A percentile compares a stretch with the other conserved stretches of the same genome.
These are phyloP conservation scores for Aegilops sharonensis DNA, from an alignment of 176 grass and related monocot species.

Conservation along the genomic window DNA sequence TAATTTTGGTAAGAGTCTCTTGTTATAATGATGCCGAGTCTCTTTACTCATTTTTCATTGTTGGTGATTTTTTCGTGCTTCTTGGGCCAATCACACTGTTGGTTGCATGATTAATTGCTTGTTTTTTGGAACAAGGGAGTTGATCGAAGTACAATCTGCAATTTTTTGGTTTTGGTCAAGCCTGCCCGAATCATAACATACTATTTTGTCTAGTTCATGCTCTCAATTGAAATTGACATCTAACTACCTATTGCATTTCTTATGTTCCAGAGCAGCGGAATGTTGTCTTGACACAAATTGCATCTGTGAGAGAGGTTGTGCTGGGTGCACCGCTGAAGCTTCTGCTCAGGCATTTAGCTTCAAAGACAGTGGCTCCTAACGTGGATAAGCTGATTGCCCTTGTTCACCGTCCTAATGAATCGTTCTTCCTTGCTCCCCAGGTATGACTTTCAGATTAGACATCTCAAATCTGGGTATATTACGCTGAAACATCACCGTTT, in stretches of 20 bases:
- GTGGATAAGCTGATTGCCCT: slow-evolving; percentile 81
- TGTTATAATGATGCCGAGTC: background rate
- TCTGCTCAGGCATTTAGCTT: slow-evolving; percentile 75
- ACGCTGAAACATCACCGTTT: background rate
- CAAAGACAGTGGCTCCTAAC: slow-evolving; percentile 71
- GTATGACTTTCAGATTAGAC: slow-evolving; percentile 38
- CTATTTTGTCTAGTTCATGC: background rate
- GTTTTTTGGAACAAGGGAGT: slow-evolving; percentile 4
- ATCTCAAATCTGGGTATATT: slow-evolving; percentile 3
- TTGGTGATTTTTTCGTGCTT: background rate
- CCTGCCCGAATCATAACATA: background rate
- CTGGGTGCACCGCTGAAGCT: slow-evolving; percentile 89
- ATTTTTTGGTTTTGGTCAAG: slow-evolving; percentile 10
- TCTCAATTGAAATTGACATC: slow-evolving; percentile 7
- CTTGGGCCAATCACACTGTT: background rate
- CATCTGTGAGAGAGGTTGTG: slow-evolving; percentile 94
- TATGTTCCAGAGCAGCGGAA: slow-evolving; percentile 80
- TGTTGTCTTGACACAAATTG: slow-evolving; percentile 84
- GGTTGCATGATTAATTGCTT: background rate
- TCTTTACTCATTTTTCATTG: slow-evolving; percentile 8
- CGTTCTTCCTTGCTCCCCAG: slow-evolving; percentile 89
- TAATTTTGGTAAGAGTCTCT: background rate
- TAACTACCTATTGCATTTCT: slow-evolving; percentile 20
- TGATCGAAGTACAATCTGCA: background rate
- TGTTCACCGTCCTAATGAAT: slow-evolving; percentile 96